phyloP scores from a whole-genome alignment of 2,329 filamentous ascomycete species.

The Microascus cirrosus region DNA sequence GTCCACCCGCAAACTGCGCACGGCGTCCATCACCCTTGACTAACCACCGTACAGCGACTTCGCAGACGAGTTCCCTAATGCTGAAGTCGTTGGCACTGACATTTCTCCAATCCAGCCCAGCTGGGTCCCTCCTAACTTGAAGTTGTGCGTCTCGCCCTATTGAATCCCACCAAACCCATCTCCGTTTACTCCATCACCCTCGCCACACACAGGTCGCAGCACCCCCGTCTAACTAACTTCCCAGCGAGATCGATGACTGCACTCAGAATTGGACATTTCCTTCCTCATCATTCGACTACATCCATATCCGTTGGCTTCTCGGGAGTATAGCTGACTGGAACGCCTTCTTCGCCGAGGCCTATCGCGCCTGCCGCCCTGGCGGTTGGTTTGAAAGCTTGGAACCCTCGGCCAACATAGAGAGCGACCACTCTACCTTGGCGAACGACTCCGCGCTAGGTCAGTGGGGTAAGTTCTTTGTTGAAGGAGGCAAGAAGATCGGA shows the following conservation, averaged over 20 bases:
- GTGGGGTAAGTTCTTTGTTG: conserved; percentile 17
- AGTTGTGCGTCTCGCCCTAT: conserved; percentile 11
- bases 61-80: conserved; percentile 29
- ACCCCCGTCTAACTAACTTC: neutral
- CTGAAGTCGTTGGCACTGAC: conserved; percentile 37
- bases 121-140: conserved; percentile 30
- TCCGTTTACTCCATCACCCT: no score
- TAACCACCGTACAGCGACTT: conserved; percentile 28
- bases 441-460: conserved; percentile 13
- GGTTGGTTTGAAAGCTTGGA: conserved; percentile 19
- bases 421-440: conserved; percentile 15
- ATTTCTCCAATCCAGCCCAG: conserved; percentile 44
- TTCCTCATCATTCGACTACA: conserved; percentile 39
- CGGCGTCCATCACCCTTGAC: conserved; percentile 12
- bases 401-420: conserved; percentile 13
- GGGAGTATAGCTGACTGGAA: conserved; percentile 47
- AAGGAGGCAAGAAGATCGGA: conserved; percentile 15
- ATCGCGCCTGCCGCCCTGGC: conserved; percentile 31
- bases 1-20: neutral
- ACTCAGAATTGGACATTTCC: conserved; percentile 30
- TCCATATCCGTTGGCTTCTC: conserved; percentile 46
- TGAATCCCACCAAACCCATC: neutral
- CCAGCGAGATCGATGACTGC: conserved; percentile 26
- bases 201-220: no score
- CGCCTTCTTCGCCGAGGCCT: conserved; percentile 38